Evolutionary conservation across 805 yeast genomes (phyloP), one percentile per base, ranked within the genome.

Genomic region (Metschnikowia matae): DNA sequence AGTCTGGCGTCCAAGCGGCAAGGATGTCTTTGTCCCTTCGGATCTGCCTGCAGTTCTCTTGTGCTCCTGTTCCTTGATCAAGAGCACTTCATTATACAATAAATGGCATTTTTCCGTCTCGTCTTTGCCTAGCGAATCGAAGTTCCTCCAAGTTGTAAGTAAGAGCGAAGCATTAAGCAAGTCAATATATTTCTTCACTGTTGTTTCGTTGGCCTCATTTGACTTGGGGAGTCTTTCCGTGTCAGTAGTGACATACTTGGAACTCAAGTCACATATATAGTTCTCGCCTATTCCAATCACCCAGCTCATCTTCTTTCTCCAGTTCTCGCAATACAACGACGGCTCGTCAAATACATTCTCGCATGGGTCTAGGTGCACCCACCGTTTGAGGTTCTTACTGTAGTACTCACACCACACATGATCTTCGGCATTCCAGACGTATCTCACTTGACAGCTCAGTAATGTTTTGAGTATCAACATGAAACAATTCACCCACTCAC

Each of bases 321-420:
- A 91, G 40, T 95, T 96, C 37, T 78, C 74, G 44, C 84, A 79
- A 62, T 91, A 91, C 14, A 90, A 69, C 20, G 73, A 63, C 0
- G 97, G 97, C 53, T 88, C 81, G 65, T 92, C 96, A 67, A 76
- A 89, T 0, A 91, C 83, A 44, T 82, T 84, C 59, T 91, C 98
- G 64, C 98, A 92, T 7, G 89, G 80, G 61, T 91, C 98, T 15
- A 87, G 70, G 65, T 92, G 98, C 17, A 91, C 75, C 97, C 98
- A 92, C 48, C 89, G 67, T 40, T 76, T 66, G 55, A 80, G 71
- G 18, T 68, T 60, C 0, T 59, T 64, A 1, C 96, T 87, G 63
- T 81, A 91, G 59, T 86, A 85, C 62, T 92, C 98, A 60, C 95
- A 86, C 98, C 98, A 92, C 1, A 89, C 97, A 64, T 92, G 98